These are phyloP conservation scores for Solanum lignicaule DNA, from an alignment of 257 asterid genomes.

Conservation along the genomic window DNA sequence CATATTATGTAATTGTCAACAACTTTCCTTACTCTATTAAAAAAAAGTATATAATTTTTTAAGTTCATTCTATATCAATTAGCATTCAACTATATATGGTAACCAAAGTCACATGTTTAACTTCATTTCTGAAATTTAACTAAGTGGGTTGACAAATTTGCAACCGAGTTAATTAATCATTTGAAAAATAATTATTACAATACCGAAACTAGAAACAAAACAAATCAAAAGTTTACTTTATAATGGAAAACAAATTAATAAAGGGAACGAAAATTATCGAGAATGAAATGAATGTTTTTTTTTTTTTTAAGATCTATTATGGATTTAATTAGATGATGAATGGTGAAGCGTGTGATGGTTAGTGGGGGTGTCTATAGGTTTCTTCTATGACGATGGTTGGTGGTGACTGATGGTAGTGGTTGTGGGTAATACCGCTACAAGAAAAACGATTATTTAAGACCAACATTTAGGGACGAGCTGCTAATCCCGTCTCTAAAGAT, in stretches of 20 bases:
- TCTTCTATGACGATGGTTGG: background rate
- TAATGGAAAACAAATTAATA: background rate
- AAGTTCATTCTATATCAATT: background rate
- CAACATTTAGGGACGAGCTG: no score
- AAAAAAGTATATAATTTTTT: background rate
- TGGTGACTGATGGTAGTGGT: background rate
- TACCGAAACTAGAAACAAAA: background rate
- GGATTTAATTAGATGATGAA: background rate
- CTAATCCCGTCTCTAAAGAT: no score
- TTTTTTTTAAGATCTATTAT: background rate
- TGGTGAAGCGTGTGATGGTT: background rate
- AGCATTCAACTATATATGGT: background rate
- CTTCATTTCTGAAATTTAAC: background rate
- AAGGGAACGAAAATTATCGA: background rate
- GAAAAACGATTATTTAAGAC: no score
- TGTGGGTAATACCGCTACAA: background rate
- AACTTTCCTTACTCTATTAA: background rate
- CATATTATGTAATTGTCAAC: background rate
- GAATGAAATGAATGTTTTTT: background rate
- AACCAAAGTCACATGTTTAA: background rate
- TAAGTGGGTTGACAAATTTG: background rate
- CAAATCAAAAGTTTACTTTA: background rate
- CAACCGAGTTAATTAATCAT: background rate
- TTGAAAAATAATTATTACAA: background rate
- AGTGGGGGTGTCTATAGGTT: background rate